A percentile compares a stretch with the other conserved stretches of the same genome.
phyloP scores from a whole-genome alignment of 2,329 filamentous ascomycete species.

The Beauveria sp. region DNA sequence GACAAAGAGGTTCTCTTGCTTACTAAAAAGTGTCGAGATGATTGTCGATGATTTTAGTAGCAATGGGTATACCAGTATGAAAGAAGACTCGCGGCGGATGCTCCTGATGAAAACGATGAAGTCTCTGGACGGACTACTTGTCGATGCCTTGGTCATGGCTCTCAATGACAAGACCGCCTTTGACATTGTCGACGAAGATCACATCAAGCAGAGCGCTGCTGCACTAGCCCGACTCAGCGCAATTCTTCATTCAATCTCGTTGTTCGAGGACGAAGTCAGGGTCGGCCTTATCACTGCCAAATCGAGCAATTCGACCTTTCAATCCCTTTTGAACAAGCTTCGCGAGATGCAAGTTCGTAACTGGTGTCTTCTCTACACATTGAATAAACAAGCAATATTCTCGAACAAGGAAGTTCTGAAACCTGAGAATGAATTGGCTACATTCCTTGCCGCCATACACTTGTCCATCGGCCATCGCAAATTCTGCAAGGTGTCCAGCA shows the following conservation, averaged over 20 bases:
- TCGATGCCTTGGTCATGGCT: conserved; percentile 61
- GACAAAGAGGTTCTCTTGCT: conserved; percentile 83
- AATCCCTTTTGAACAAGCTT: conserved; percentile 54
- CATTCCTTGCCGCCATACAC: conserved; percentile 75
- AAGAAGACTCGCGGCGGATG: conserved; percentile 57
- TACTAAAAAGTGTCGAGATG: conserved; percentile 77
- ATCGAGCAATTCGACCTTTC: conserved; percentile 47
- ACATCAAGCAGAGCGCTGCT: conserved; percentile 64
- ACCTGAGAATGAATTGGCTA: conserved; percentile 65
- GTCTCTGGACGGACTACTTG: conserved; percentile 68
- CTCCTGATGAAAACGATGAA: conserved; percentile 70
- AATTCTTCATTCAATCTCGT: conserved; percentile 68
- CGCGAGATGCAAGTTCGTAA: conserved; percentile 80
- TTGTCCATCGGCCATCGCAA: conserved; percentile 76
- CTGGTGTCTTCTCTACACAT: conserved; percentile 80
- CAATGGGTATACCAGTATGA: conserved; percentile 55
- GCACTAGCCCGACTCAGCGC: conserved; percentile 65
- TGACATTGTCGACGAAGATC: conserved; percentile 75
- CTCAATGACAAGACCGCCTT: conserved; percentile 63
- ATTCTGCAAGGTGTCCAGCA: conserved; percentile 77
- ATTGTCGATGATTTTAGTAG: conserved; percentile 56
- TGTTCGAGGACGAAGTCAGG: conserved; percentile 80
- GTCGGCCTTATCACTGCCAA: conserved; percentile 63
- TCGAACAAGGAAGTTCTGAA: conserved; percentile 55
- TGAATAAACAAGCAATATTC: conserved; percentile 72